phyloP scores from a whole-genome alignment of 495 filamentous ascomycete genomes.

The Neurospora sublineolata region DNA sequence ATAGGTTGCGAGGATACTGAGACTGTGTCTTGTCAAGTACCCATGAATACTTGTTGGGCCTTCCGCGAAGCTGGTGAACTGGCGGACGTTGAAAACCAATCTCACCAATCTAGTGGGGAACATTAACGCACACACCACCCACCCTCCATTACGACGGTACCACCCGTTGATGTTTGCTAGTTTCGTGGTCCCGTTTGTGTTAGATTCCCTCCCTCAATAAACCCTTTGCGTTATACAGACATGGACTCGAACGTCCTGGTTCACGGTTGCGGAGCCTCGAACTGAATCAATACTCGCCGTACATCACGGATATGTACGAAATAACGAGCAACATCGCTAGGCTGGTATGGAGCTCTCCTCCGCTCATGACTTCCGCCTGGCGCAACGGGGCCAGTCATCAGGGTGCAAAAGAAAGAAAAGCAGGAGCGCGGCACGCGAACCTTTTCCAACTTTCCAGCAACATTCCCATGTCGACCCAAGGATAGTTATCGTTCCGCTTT shows the following conservation, averaged over 20 bases:
- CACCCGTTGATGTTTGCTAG: slow-evolving; percentile 5
- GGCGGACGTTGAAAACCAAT: not conserved
- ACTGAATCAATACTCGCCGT: slow-evolving; percentile 11
- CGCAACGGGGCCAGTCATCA: slow-evolving; percentile 8
- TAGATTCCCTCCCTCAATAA: slow-evolving; percentile 3
- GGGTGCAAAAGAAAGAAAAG: slow-evolving; percentile 1
- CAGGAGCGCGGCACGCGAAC: slow-evolving; percentile 9
- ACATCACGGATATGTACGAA: slow-evolving; percentile 12
- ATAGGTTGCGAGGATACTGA: not conserved
- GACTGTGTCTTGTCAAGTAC: not conserved
- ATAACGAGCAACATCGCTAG: slow-evolving; percentile 13
- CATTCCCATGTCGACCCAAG: slow-evolving; percentile 19
- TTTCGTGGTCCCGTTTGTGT: slow-evolving; percentile 7
- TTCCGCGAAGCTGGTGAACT: not conserved
- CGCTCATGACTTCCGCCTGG: slow-evolving; percentile 3
- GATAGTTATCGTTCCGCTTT: slow-evolving; percentile 13
- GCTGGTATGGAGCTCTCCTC: not conserved
- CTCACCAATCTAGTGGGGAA: not conserved
- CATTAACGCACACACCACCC: not conserved
- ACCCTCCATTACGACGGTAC: not conserved
- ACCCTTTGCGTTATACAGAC: slow-evolving; percentile 2
- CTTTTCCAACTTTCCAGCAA: slow-evolving; percentile 11
- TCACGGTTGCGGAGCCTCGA: slow-evolving; percentile 15
- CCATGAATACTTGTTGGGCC: not conserved
- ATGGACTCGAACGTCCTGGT: slow-evolving; percentile 11